A percentile compares a stretch with the other conserved stretches of the same genome.
Evolutionary conservation across 2,329 filamentous ascomycete species (phyloP).

Genomic region (Drechslerella coelobrocha): DNA sequence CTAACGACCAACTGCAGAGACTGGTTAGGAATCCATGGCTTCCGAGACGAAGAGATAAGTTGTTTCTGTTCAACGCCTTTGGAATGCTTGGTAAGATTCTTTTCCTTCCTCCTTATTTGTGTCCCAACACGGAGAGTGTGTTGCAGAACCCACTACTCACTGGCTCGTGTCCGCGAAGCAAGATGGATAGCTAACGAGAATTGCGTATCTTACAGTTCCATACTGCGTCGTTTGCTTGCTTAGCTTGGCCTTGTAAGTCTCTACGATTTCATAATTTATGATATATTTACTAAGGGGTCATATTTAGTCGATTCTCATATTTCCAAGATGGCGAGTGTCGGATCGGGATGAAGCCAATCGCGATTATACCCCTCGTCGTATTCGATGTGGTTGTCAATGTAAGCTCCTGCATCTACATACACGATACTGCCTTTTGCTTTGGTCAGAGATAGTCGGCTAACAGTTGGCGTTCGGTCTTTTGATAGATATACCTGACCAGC

Average conservation of each 20-base stretch:
- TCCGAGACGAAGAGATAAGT: slow-evolving; percentile 63
- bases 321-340: slow-evolving; percentile 65
- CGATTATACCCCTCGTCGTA: slow-evolving; percentile 68
- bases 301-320: slow-evolving; percentile 63
- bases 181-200: slow-evolving; percentile 50
- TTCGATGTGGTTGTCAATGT: slow-evolving; percentile 68
- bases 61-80: slow-evolving; percentile 68
- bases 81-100: slow-evolving; percentile 62
- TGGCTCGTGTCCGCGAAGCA: too few relatives aligned
- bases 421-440: slow-evolving; percentile 63
- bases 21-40: slow-evolving; percentile 65
- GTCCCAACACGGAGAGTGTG: too few relatives aligned
- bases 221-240: slow-evolving; percentile 61
- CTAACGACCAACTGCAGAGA: slow-evolving; percentile 55
- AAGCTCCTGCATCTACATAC: slow-evolving; percentile 18
- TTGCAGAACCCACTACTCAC: background rate
- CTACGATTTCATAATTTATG: too few relatives aligned
- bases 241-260: slow-evolving; percentile 67
- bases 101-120: too few relatives aligned
- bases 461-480: too few relatives aligned
- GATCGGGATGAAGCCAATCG: slow-evolving; percentile 67
- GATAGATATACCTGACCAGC: slow-evolving; percentile 1
- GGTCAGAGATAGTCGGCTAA: too few relatives aligned
- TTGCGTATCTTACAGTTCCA: slow-evolving; percentile 10
- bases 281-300: background rate